Base-by-base conservation (phyloP, 148 eudicot genomes). In the Cornus kousa region DNA sequence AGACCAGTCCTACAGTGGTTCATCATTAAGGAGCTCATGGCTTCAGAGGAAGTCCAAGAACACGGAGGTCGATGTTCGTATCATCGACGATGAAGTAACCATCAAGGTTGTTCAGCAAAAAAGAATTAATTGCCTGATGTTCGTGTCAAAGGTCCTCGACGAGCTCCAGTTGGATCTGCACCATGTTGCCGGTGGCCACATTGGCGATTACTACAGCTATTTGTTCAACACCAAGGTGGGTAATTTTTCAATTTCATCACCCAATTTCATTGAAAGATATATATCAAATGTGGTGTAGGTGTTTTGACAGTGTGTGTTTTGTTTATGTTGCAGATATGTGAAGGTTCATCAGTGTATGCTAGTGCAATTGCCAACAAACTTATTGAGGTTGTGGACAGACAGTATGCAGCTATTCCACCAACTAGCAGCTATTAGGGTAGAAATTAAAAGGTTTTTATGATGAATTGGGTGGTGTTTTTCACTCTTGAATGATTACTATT, bases 121-220 rank as follows among this genome's bases (percentile, higher is more conserved):
- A 93, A 92, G 89, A 81, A 83, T 87, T 65, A 92, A 91, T 17
- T 88, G 96, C 78, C 73, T 93, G 76, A 62, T 93, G 72, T 82
- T 86, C 68, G 98, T 93, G 28, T 95, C 98, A 1, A 89, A 87
- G 75, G 89, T 83, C 11, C 97, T 95, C 46, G 97, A 95, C 77
- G 99, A 95, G 67, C 90, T 93, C 43, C 92, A 92, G 86, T 86
- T 96, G 70, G 97, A 96, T 78, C 86, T 93, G 11, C 89, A 92
- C 20, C 98, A 96, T 87, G 99, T 96, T 74, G 97, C 98, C 64
- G 99, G 98, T 35, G 99, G 99, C 19, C 97, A 92, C 71, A 93
- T 92, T 50, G 99, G 98, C 3, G 99, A 96, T 76, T 88, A 90
- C 76, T 93, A 90, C 73, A 96, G 99, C 78, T 96, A 83, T 65